phyloP scores from a whole-genome alignment of 371 early-diverging fungal species.

The Furculomyces boomerangus region DNA sequence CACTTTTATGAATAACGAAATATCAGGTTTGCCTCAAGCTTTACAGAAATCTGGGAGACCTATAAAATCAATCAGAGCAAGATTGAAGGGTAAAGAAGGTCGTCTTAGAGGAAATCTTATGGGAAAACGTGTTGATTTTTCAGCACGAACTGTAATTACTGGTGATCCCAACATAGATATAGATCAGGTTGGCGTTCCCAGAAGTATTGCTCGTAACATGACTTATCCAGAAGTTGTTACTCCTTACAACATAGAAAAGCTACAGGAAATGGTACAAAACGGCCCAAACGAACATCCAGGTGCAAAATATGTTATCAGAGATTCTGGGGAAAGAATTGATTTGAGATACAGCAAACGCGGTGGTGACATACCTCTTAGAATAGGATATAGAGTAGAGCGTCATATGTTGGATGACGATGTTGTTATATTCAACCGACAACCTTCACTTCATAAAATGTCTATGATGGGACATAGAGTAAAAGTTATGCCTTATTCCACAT shows the following conservation, averaged over 20 bases:
- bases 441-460: conserved; percentile 99
- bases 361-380: conserved; percentile 78
- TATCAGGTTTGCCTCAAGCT: conserved; percentile 93
- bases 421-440: conserved; percentile 99
- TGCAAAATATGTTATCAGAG: conserved; percentile 96
- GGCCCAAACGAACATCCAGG: conserved; percentile 98
- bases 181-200: conserved; percentile 99
- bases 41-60: conserved; percentile 95
- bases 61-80: conserved; percentile 90
- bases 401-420: conserved; percentile 94
- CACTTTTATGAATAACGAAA: conserved; percentile 98
- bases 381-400: conserved; percentile 93
- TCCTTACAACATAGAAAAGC: conserved; percentile 87
- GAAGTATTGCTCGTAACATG: conserved; percentile 92
- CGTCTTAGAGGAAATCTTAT: conserved; percentile 98
- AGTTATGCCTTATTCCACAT: conserved; percentile 98
- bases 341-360: conserved; percentile 78
- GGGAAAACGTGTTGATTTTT: conserved; percentile 99
- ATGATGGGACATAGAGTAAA: conserved; percentile 99
- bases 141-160: conserved; percentile 99
- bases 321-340: conserved; percentile 95
- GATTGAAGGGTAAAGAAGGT: conserved; percentile 99
- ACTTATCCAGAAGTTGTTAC: conserved; percentile 98
- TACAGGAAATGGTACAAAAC: conserved; percentile 83
- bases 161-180: conserved; percentile 97